Evolutionary conservation across 2,329 filamentous ascomycete genomes (phyloP), one percentile per base, ranked within the genome.

Genomic region (Stagonosporopsis vannaccii): DNA sequence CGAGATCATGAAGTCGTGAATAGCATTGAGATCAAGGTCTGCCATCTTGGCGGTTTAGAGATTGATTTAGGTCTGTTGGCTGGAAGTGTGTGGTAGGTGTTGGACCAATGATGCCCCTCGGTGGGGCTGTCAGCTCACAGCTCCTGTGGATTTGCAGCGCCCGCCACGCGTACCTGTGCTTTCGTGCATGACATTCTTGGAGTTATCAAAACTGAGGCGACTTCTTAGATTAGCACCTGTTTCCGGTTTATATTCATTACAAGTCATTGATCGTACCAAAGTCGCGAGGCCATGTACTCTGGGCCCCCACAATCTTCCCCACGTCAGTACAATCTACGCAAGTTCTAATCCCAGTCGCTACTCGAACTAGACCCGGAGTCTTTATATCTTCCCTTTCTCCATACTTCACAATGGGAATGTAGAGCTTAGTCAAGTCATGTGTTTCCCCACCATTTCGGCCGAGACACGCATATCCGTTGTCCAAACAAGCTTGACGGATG

Each of bases 1-100:
- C 25, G 68, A 64, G 61, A 81, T 68, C 66, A 82, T 77, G 64
- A 79, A 79, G 69, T 82, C 79, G 46, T 80, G 79, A 61, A 82
- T 77, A 61, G 80, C 79, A 61, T 80, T 73, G 28, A 81, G 75
- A 43, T 82, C 71, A 59, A 74, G 63, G 62, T 72, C 68, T 28
- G 72, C 59, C 74, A 76, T 76, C 6, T 33, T 69, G 59, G 51
- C 3, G 35, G 12, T 19, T 25, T 46, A 19, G 39, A 17, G 39
- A 50, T 22, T 23, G 36, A 6, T 15, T 20, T n/a, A 28, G 23
- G 13, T 32, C 44, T 32, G 13, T 22, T 25, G 17, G 28, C 22
- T 32, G n/a, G 23, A 33, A 30, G 33, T 37, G 20, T 35, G 44
- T 17, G 19, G 15, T 12, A 23, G 47, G 39, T 51, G 25, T 20